phyloP scores from a whole-genome alignment of 495 filamentous ascomycete species.

The Talaromyces thailandensis region DNA sequence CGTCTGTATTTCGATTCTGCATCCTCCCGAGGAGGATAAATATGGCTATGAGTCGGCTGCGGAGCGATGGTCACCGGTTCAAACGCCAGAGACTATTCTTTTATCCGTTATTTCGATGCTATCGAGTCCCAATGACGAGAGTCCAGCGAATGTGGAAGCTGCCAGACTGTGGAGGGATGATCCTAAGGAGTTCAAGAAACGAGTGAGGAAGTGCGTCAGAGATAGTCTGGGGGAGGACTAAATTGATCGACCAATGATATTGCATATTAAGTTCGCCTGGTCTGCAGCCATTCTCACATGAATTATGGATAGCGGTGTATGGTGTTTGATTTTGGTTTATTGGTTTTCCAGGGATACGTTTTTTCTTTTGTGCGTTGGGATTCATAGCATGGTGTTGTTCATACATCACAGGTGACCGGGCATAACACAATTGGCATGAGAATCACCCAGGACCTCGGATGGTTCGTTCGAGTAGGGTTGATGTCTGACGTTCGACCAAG shows the following conservation, averaged over 20 bases:
- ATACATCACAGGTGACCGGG: neutral
- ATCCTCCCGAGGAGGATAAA: slow-evolving; percentile 91
- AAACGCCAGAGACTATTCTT: slow-evolving; percentile 91
- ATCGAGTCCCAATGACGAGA: slow-evolving; percentile 88
- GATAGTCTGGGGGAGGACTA: slow-evolving; percentile 74
- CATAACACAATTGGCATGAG: neutral
- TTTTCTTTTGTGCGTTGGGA: slow-evolving; percentile 3
- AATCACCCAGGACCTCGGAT: neutral
- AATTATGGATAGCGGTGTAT: neutral
- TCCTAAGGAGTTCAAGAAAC: slow-evolving; percentile 66
- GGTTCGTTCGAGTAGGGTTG: neutral
- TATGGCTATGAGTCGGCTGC: slow-evolving; percentile 90
- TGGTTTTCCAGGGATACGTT: neutral
- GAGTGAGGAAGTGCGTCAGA: slow-evolving; percentile 68
- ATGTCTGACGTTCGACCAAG: neutral
- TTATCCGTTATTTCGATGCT: slow-evolving; percentile 91
- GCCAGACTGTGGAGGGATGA: slow-evolving; percentile 82
- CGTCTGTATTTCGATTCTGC: slow-evolving; percentile 95
- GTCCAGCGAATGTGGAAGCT: slow-evolving; percentile 90
- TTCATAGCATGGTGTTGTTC: neutral
- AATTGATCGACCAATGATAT: neutral
- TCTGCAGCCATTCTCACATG: neutral
- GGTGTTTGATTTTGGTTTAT: neutral
- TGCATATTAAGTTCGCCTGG: neutral
- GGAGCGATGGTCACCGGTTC: slow-evolving; percentile 95